Conservation (phyloP, 1,139 yeast genomes). For the Yamadazyma sp. region DNA sequence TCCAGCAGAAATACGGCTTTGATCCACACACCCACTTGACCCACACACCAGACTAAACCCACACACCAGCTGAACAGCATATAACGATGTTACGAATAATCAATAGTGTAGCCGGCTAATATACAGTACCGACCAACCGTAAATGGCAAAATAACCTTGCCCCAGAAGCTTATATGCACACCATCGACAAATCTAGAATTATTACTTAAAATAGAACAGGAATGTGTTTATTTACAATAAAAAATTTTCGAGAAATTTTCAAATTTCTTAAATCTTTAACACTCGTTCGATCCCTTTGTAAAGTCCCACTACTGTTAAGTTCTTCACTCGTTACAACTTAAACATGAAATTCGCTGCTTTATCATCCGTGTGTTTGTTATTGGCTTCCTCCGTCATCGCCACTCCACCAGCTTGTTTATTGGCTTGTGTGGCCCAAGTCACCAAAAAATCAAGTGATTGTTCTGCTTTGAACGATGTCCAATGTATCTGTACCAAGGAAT, state of each 20-base stretch:
- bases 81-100: too few relatives aligned
- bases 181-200: constrained; percentile 7
- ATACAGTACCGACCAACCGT: too few relatives aligned
- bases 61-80: too few relatives aligned
- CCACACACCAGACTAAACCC: neutral
- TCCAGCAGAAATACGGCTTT: constrained; percentile 34
- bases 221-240: constrained; percentile 4
- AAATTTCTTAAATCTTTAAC: neutral
- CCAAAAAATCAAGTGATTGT: constrained; percentile 52
- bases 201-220: constrained; percentile 10
- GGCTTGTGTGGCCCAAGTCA: constrained; percentile 79
- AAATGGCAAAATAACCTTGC: too few relatives aligned
- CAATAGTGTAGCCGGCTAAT: too few relatives aligned
- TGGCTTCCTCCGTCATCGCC: constrained; percentile 58
- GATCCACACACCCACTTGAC: neutral
- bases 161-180: too few relatives aligned
- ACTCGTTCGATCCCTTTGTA: neutral
- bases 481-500: constrained; percentile 64
- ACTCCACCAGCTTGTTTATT: constrained; percentile 88
- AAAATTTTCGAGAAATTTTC: constrained; percentile 6
- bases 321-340: constrained; percentile 4
- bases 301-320: neutral
- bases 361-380: constrained; percentile 18
- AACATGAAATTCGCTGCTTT: constrained; percentile 11
- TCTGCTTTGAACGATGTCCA: constrained; percentile 56